Evolutionary conservation across 495 filamentous ascomycete genomes (phyloP), one percentile per base, ranked within the genome.

Genomic region (Zalerion maritima): DNA sequence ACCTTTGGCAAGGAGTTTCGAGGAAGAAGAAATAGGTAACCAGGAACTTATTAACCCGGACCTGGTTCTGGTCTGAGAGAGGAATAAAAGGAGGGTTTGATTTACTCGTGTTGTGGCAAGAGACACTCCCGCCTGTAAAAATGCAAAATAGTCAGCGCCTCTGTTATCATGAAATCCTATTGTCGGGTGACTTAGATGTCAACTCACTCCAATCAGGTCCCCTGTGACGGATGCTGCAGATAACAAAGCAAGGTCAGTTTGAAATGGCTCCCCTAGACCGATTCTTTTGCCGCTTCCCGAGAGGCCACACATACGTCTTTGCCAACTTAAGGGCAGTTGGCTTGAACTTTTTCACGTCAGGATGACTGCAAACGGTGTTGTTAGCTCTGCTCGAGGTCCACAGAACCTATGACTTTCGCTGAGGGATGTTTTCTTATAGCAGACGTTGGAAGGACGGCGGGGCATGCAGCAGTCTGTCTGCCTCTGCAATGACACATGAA

Each of bases 121-220:
- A 74, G 46, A 81, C 72, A 61, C 81, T 96, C 52, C 89, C 89
- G 55, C 84, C 84, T 93, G 42, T 29, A 18, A 23, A 32, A 29
- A n/a, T n/a, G n/a, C n/a, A n/a, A 19, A 28, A 7, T 23, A 6
- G 42, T 49, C 32, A 48, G 45, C 37, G 20, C 25, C 31, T 33
- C 24, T 5, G 23, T 44, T n/a, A 37, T 27, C 14, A 40, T 31
- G 26, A 21, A 16, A 11, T 15, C 15, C 15, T 32, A 6, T 23
- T 18, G 26, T 27, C 24, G 29, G 22, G 9, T 43, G 23, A 22
- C 10, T 21, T 29, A 24, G 26, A 32, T 25, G 12, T 31, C 32
- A 36, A 57, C 83, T 78, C 61, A 92, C 86, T 94, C 89, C 89
- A 96, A 68, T 97, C 89, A 41, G 91, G 89, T 45, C 89, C 91